Base-by-base conservation (phyloP, 2,329 filamentous ascomycete species). In the Pseudopyricularia cyperi region DNA sequence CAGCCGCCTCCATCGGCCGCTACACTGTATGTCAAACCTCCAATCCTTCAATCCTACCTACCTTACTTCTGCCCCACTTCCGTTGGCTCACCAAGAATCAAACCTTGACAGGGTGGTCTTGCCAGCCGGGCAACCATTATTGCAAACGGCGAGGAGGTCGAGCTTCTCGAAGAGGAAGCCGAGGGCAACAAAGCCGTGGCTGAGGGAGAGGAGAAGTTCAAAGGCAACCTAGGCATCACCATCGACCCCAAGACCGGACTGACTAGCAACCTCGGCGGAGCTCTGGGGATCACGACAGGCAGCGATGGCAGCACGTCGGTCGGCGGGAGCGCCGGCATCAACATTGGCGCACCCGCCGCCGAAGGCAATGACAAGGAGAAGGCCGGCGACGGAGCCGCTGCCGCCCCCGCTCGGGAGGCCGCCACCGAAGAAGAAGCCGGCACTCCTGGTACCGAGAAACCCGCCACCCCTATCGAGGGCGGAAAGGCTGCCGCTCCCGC, bases 131-230 rank as follows among this genome's bases (percentile, higher is more conserved):
- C 52, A 17, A 37, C 35, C 34, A 26, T 53, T 11, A 50, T 53
- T 12, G n/a, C 26, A 48, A 22, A 33, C 26, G 26, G 28, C 46
- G 15, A 47, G 46, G 5, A 48, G 14, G 24, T 9, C 24, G 26
- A 33, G 12, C 7, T 4, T 24, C 7, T 72, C 73, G 68, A 72
- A 76, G 42, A 70, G 66, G 51, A 69, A 64, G 17, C 68, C 66
- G 9, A 76, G 66, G 22, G 63, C 65, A 28, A 69, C 58, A 46
- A 76, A 66, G 33, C 48, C 33, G 34, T n/a, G 14, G 4, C 22
- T 9, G 33, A 50, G 48, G 30, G n/a, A 24, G 30, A 48, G 14
- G 46, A 48, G 35, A 52, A 57, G 11, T 59, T 58, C 56, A 52
- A 57, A 32, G 54, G 50, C 24, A 56, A 57, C 44, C 19, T 46